phyloP scores from a whole-genome alignment of 2,329 filamentous ascomycete species.

The Davidsoniella neocaledoniae region DNA sequence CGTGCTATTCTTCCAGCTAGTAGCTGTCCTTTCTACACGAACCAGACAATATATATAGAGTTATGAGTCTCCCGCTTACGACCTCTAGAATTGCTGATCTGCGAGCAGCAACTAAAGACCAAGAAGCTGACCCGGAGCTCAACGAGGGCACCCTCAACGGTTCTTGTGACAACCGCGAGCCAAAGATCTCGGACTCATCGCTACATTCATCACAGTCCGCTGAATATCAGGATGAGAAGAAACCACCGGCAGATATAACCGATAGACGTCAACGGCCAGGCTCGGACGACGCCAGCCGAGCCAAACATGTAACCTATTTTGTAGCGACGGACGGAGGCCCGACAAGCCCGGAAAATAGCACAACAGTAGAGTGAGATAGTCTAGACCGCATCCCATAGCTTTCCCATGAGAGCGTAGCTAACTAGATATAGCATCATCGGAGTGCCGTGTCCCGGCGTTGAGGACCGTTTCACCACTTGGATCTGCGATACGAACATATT shows the following conservation, averaged over 20 bases:
- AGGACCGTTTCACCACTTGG: conserved; percentile 34
- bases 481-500: conserved; percentile 31
- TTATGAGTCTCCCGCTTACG: no score
- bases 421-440: conserved; percentile 24
- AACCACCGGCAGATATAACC: no score
- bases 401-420: not conserved
- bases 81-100: not conserved
- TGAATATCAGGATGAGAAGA: no score
- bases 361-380: conserved; percentile 5
- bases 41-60: no score
- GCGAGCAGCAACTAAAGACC: not conserved
- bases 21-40: no score
- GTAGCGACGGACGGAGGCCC: conserved; percentile 5
- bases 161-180: not conserved
- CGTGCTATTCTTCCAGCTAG: no score
- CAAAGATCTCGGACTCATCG: no score
- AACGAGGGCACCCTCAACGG: not conserved
- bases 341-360: not conserved
- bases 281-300: no score
- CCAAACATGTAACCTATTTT: not conserved
- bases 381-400: not conserved
- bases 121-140: not conserved
- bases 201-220: no score
- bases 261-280: no score
- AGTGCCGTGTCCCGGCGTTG: conserved; percentile 36